Evolutionary conservation across 495 filamentous ascomycete genomes (phyloP), one percentile per base, ranked within the genome.

Genomic region (Penicillium flavigenum): DNA sequence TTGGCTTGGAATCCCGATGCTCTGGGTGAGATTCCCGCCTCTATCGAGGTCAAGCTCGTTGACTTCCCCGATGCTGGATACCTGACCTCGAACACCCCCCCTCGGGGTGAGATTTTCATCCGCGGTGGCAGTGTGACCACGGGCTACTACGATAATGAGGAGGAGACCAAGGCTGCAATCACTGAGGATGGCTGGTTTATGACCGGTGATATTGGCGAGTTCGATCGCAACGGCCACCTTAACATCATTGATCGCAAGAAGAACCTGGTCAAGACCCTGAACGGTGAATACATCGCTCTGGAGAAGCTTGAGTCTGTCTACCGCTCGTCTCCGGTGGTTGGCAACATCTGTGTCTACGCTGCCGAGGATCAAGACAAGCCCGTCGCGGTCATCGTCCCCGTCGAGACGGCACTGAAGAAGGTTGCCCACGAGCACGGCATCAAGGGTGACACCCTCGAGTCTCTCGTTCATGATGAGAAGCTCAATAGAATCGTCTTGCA

Each of bases 301-400:
- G 94, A 98, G 85, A 98, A 98, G 83, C 89, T 98, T 51, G 94
- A 98, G 77, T 92, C 91, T 4, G 79, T 96, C 59, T 98, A 98
- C 76, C 90, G 94, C 54, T 86, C 92, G 32, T 82, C 85, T 5
- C 81, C 88, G 7, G 83, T 97, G 3, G 92, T 97, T 22, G 88
- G 81, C 65, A 98, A 98, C 74, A 96, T 98, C 72, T 97, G 94
- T 70, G 88, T 96, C 48, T 92, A 95, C 65, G 94, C 93, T 53
- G 89, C 90, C 47, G 63, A 82, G 60, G 81, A 87, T 60, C 86
- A 94, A 71, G 82, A 83, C 64, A 96, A 90, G 79, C 94, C 94
- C 2, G 74, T 98, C 57, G 94, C 94, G 19, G 93, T 98, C 64
- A 96, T 98, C 63, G 90, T 97, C 12, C 94, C 94, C 2, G 81